Conservation (phyloP, 495 filamentous ascomycete genomes). For the Oleoguttula mirabilis region DNA sequence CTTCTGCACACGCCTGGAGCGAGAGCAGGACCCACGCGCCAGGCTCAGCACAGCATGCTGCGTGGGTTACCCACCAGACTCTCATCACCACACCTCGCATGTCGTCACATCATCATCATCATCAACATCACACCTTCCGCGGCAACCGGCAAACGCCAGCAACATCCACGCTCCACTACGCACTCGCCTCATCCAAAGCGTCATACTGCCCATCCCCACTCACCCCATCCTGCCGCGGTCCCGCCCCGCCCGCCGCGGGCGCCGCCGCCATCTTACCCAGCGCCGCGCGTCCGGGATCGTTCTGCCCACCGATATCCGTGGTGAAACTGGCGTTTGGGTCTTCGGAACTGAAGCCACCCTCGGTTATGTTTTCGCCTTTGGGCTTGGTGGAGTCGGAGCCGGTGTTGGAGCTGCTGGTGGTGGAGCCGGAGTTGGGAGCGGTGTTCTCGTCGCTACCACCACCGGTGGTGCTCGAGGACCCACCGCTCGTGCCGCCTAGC, state of each 20-base stretch:
- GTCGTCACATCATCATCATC: too few relatives aligned
- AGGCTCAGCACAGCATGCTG: too few relatives aligned
- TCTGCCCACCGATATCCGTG: conserved; percentile 44
- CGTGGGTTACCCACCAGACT: too few relatives aligned
- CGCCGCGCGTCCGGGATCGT: conserved; percentile 51
- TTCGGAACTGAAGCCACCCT: conserved; percentile 41
- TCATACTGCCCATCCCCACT: conserved; percentile 34
- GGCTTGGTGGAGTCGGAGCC: conserved; percentile 40
- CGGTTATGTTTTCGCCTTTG: conserved; percentile 43
- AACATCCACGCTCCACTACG: too few relatives aligned
- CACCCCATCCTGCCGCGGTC: conserved; percentile 30
- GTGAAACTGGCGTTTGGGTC: conserved; percentile 48
- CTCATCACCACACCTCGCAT: too few relatives aligned
- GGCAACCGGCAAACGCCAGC: too few relatives aligned
- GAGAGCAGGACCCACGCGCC: too few relatives aligned
- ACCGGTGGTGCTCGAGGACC: not conserved
- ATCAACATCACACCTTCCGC: too few relatives aligned
- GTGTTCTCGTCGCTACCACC: not conserved
- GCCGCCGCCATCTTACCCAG: conserved; percentile 33
- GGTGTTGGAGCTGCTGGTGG: too few relatives aligned
- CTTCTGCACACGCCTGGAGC: too few relatives aligned
- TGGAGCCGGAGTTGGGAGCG: not conserved
- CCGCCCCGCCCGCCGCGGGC: conserved; percentile 29
- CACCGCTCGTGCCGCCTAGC: conserved; percentile 4
- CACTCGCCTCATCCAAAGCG: conserved; percentile 26